Percentiles rank a stretch among this genome's conserved stretches.
phyloP scores from a whole-genome alignment of 805 yeast genomes.

The Saccharomycopsis capsularis region DNA sequence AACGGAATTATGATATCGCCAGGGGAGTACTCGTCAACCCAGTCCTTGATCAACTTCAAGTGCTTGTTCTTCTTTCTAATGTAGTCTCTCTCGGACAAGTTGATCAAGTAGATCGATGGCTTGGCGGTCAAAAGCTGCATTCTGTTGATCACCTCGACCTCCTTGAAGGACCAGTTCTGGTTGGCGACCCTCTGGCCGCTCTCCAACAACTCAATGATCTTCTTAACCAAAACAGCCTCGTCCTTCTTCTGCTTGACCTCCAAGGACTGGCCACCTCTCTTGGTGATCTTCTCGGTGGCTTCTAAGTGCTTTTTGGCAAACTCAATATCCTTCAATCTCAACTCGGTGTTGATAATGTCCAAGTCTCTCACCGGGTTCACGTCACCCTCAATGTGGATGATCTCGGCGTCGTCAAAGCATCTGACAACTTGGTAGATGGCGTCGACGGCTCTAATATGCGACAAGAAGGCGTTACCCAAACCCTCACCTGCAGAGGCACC shows the following conservation, averaged over 20 bases:
- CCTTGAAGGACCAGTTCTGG: conserved; percentile 80
- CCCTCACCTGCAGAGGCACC: conserved; percentile 98
- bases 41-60: conserved; percentile 70
- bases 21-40: conserved; percentile 85
- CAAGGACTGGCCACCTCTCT: conserved; percentile 81
- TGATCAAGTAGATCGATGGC: conserved; percentile 88
- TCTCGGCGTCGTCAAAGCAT: conserved; percentile 96
- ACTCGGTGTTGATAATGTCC: conserved; percentile 84
- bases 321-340: conserved; percentile 94
- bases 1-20: conserved; percentile 90
- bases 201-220: conserved; percentile 69
- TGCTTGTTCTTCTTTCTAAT: conserved; percentile 85
- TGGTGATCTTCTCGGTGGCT: conserved; percentile 70
- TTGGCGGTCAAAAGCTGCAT: conserved; percentile 90
- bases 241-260: conserved; percentile 87
- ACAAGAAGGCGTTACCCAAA: conserved; percentile 93
- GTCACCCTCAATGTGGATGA: conserved; percentile 93
- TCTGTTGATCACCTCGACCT: conserved; percentile 82
- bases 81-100: conserved; percentile 84
- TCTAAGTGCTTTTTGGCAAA: conserved; percentile 80
- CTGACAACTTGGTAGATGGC: conserved; percentile 97
- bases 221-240: conserved; percentile 68
- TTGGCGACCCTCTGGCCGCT: conserved; percentile 85
- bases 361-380: conserved; percentile 94
- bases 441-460: conserved; percentile 96